Evolutionary conservation across 441 rosid genomes (phyloP), one percentile per base, ranked within the genome.

Genomic region (Dalechampia spathulata): DNA sequence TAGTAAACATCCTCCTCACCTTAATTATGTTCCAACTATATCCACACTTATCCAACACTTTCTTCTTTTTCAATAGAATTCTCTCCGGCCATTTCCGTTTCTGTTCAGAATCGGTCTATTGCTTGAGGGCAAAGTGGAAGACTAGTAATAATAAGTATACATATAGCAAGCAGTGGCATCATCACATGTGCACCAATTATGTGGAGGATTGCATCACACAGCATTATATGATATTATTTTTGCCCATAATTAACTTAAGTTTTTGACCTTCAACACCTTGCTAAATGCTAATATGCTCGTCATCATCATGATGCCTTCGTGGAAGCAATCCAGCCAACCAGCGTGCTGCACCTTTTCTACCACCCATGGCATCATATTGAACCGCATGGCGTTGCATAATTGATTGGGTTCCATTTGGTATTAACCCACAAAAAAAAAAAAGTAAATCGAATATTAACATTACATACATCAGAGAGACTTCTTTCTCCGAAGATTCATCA

Each of bases 201-300:
- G 40, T 69, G 80, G 72, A 72, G 60, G 58, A 72, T 76, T 61
- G 57, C 73, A 61, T 70, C 73, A 67, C 65, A 28, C 16, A 23
- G 63, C 70, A 52, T 55, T 47, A 41, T 20, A 44, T 62, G 43
- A 47, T 12, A 27, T 3, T 8, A 0, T 14, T 20, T 14, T 27
- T 6, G 13, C 7, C 49, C 11, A 15, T 17, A 4, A 21, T 22
- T 46, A 7, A 46, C 49, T 21, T 25, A 13, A 11, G 28, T 1
- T 50, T 41, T 41, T 41, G 45, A 41, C 45, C 45, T 41, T 17
- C 40, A 50, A 50, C n/a, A 50, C 23, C 22, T 41, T 41, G 7
- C 45, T 17, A 5, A 7, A 30, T 40, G 7, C 42, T 39, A 15
- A 5, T 39, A 39, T 11, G 7, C 36, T 3, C 0, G 5, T 41